Percentiles rank a stretch among this genome's conserved stretches.
Evolutionary conservation across 2,329 filamentous ascomycete genomes (phyloP).

Genomic region (Aspergillus alliaceus): DNA sequence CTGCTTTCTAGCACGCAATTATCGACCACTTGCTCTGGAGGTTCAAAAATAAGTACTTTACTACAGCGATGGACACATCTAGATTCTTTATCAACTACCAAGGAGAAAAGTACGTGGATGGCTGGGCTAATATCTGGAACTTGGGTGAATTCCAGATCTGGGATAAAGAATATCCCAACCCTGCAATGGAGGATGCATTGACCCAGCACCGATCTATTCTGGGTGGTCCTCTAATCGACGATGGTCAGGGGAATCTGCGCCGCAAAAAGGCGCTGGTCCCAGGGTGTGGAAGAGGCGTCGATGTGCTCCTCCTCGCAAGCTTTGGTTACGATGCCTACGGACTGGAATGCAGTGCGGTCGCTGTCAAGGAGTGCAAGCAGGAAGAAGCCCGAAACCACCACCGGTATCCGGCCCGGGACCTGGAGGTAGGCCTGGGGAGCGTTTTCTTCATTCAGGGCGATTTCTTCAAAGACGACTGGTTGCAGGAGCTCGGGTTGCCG

Average conservation of each 20-base stretch:
- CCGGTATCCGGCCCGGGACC: slow-evolving; percentile 37
- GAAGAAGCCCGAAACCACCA: slow-evolving; percentile 34
- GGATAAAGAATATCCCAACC: slow-evolving; percentile 60
- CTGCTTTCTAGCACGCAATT: too few species aligned
- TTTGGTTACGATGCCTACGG: slow-evolving; percentile 78
- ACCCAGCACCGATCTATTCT: slow-evolving; percentile 38
- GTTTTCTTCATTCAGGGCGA: slow-evolving; percentile 46
- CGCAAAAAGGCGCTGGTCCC: slow-evolving; percentile 68
- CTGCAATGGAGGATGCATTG: slow-evolving; percentile 58
- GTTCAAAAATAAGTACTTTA: too few species aligned
- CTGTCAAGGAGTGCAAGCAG: slow-evolving; percentile 40
- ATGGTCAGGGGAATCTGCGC: slow-evolving; percentile 21
- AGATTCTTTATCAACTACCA: too few species aligned
- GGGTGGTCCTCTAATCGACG: slow-evolving; percentile 30
- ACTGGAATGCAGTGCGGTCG: slow-evolving; percentile 64
- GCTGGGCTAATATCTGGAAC: slow-evolving; percentile 60
- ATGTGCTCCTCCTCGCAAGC: slow-evolving; percentile 71
- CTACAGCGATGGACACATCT: too few species aligned
- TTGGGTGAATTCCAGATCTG: slow-evolving; percentile 55
- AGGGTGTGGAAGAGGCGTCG: slow-evolving; percentile 79
- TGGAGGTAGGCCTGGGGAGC: slow-evolving; percentile 36
- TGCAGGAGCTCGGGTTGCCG: slow-evolving; percentile 32
- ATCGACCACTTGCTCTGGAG: too few species aligned
- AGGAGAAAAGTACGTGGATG: slow-evolving; percentile 42
- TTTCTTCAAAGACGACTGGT: slow-evolving; percentile 47